These are phyloP conservation scores for Scheffersomyces segobiensis DNA, from an alignment of 1,139 yeast genomes.

Conservation along the genomic window DNA sequence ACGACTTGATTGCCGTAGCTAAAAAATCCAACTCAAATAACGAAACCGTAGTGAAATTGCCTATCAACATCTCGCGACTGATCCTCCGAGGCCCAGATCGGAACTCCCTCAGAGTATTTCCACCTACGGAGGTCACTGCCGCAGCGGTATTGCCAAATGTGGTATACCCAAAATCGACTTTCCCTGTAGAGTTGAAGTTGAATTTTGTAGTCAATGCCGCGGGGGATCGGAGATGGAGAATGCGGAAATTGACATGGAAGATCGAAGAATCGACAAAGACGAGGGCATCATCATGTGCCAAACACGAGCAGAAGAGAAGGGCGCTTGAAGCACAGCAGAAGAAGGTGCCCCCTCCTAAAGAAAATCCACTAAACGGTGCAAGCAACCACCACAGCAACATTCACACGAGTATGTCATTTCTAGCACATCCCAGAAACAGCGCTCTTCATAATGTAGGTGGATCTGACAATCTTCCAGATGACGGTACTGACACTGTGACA, in stretches of 20 bases:
- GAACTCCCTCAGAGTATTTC: constrained; percentile 86
- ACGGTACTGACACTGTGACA: constrained; percentile 6
- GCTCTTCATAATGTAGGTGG: constrained; percentile 8
- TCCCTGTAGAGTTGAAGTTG: constrained; percentile 77
- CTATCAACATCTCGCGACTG: constrained; percentile 76
- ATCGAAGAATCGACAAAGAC: constrained; percentile 80
- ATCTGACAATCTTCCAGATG: constrained; percentile 1
- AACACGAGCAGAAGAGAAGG: constrained; percentile 52
- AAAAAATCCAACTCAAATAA: constrained; percentile 19
- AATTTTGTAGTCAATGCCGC: constrained; percentile 66
- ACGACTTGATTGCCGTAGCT: constrained; percentile 68
- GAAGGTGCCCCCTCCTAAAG: constrained; percentile 12
- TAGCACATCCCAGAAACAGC: constrained; percentile 11
- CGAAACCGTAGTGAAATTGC: constrained; percentile 53
- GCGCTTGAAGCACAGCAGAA: constrained; percentile 48
- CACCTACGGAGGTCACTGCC: constrained; percentile 91
- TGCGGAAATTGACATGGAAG: constrained; percentile 87
- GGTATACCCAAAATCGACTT: constrained; percentile 81
- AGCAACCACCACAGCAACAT: constrained; percentile 42
- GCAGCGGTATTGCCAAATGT: constrained; percentile 86
- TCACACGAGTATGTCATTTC: constrained; percentile 29
- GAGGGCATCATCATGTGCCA: constrained; percentile 55
- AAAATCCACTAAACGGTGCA: constrained; percentile 12
- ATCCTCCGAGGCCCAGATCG: constrained; percentile 81
- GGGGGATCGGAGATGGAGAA: constrained; percentile 78